These are phyloP conservation scores for Scytalidium sp. DNA, from an alignment of 2,329 filamentous ascomycete genomes.

Conservation along the genomic window DNA sequence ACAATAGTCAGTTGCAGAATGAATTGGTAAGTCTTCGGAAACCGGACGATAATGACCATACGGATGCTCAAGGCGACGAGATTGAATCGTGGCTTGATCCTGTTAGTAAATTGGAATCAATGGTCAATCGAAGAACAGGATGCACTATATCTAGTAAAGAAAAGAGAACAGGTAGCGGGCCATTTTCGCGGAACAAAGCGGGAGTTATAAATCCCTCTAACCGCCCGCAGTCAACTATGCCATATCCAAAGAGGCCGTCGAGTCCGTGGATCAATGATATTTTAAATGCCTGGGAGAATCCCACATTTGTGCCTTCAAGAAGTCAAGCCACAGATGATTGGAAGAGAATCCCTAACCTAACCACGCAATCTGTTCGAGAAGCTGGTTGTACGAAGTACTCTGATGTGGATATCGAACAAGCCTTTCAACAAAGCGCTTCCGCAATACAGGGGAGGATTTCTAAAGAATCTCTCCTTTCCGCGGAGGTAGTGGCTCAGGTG, in stretches of 20 bases:
- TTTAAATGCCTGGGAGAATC: slow-evolving; percentile 69
- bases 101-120: slow-evolving; percentile 45
- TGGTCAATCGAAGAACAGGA: slow-evolving; percentile 56
- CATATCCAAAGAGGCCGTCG: slow-evolving; percentile 21
- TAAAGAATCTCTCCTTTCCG: slow-evolving; percentile 55
- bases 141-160: slow-evolving; percentile 30
- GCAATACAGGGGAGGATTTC: slow-evolving; percentile 50
- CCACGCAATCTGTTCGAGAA: slow-evolving; percentile 17
- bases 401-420: slow-evolving; percentile 23
- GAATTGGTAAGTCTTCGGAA: not conserved
- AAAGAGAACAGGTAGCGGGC: slow-evolving; percentile 31
- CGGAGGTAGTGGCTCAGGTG: slow-evolving; percentile 75
- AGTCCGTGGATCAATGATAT: slow-evolving; percentile 58
- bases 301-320: slow-evolving; percentile 60
- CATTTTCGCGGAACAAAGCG: slow-evolving; percentile 3
- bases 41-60: slow-evolving; percentile 5
- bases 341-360: slow-evolving; percentile 25
- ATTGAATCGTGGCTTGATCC: slow-evolving; percentile 60
- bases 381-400: slow-evolving; percentile 22
- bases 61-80: slow-evolving; percentile 28
- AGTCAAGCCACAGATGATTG: slow-evolving; percentile 40
- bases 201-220: not conserved
- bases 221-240: slow-evolving; percentile 6
- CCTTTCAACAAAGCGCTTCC: slow-evolving; percentile 19
- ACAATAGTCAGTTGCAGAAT: slow-evolving; percentile 21